Percentiles rank a stretch among this genome's conserved stretches.
These are phyloP conservation scores for Talaromyces albobiverticillius DNA, from an alignment of 2,329 filamentous ascomycete species.

Conservation along the genomic window DNA sequence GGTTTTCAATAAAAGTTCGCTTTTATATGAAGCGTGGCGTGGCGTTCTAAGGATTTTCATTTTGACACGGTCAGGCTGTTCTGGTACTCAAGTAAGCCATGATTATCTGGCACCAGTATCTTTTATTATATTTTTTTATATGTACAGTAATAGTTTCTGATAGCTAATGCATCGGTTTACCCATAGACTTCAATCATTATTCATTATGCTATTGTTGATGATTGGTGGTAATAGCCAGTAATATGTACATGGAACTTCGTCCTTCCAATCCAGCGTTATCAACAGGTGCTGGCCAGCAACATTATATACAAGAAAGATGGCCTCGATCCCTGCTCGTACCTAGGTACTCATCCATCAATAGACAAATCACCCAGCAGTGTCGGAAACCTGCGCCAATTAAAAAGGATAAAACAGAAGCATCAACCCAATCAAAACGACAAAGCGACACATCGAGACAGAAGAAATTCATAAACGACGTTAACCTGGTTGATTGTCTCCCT, in stretches of 20 bases:
- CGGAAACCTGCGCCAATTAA: no score
- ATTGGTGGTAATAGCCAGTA: background rate
- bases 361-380: no score
- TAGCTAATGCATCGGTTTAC: constrained; percentile 4
- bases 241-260: constrained; percentile 13
- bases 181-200: background rate
- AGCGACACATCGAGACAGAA: no score
- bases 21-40: constrained; percentile 12
- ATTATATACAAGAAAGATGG: background rate
- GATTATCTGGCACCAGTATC: background rate
- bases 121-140: background rate
- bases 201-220: constrained; percentile 1
- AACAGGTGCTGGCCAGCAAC: constrained; percentile 3
- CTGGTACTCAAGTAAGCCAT: constrained; percentile 8
- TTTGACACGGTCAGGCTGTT: constrained; percentile 3
- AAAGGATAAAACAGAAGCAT: no score
- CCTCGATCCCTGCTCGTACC: background rate
- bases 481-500: background rate
- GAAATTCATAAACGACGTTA: no score
- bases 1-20: background rate
- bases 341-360: no score
- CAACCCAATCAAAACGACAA: no score
- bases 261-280: constrained; percentile 9
- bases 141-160: constrained; percentile 11
- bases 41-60: constrained; percentile 13